Evolutionary conservation across 768 basidiomycete species (phyloP).

Genomic region (Leucocoprinus leucothites): DNA sequence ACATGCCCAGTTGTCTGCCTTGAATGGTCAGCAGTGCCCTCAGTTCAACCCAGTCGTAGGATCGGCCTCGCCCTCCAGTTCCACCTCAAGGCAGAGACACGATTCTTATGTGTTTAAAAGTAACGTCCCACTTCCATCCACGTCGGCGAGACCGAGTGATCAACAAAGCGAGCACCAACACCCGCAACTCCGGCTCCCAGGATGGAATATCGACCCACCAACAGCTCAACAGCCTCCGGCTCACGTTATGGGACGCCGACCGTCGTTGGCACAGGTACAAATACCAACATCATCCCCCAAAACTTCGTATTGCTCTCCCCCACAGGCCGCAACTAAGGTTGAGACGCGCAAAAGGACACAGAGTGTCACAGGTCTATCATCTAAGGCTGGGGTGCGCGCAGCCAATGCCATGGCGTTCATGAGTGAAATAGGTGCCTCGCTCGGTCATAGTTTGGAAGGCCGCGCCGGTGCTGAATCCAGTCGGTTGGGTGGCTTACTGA

Average conservation of each 20-base stretch:
- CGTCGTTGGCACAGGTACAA: conserved; percentile 6
- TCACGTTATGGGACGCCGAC: not conserved
- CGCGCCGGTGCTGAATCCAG: not conserved
- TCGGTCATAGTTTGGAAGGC: not conserved
- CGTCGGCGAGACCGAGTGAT: not conserved
- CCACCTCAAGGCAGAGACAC: not conserved
- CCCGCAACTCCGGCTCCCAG: not conserved
- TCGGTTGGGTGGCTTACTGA: not conserved
- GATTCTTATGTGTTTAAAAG: not conserved
- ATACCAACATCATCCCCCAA: not conserved
- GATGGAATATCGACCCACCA: not conserved
- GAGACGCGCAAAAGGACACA: conserved; percentile 5
- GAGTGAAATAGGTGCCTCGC: not conserved
- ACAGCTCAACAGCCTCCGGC: not conserved
- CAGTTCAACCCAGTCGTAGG: not conserved
- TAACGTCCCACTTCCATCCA: not conserved
- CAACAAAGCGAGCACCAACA: not conserved
- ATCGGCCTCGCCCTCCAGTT: not conserved
- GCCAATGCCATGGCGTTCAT: not conserved
- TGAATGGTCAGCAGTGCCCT: not conserved
- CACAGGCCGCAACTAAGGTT: not conserved
- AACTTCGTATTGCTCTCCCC: not conserved
- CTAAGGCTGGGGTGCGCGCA: not conserved
- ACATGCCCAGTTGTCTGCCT: conserved; percentile 10
- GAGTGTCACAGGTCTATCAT: not conserved